phyloP scores from a whole-genome alignment of 2,329 filamentous ascomycete species.

The Colletotrichum costaricense region DNA sequence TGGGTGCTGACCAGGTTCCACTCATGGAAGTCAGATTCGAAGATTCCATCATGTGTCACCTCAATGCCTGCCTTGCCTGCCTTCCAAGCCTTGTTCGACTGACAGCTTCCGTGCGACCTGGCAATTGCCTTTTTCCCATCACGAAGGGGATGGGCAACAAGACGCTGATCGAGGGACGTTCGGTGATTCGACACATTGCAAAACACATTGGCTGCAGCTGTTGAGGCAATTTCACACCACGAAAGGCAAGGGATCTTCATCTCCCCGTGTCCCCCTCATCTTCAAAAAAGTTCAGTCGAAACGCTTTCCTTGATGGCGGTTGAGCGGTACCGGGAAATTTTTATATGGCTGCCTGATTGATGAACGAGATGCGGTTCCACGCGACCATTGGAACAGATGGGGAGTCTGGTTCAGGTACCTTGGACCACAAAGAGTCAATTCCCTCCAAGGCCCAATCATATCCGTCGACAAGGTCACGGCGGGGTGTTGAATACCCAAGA shows the following conservation, averaged over 20 bases:
- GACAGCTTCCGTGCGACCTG: not conserved
- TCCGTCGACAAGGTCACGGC: not conserved
- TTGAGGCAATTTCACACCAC: not conserved
- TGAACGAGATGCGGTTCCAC: constrained; percentile 15
- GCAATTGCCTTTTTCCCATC: not conserved
- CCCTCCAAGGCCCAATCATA: not conserved
- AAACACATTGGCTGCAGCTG: not conserved
- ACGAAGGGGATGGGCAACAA: not conserved
- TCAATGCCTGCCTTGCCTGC: not conserved
- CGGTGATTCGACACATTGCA: not conserved
- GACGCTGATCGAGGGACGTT: not conserved
- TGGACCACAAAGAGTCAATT: constrained; percentile 1
- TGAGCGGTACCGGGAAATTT: not conserved
- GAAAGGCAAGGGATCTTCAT: not conserved
- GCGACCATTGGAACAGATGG: not conserved
- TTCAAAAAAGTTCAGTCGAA: too few relatives aligned
- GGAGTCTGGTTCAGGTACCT: not conserved
- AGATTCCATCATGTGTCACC: constrained; percentile 3
- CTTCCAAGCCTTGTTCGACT: too few relatives aligned
- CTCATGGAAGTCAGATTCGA: constrained; percentile 23
- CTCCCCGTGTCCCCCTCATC: not conserved
- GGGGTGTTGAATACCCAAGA: not conserved
- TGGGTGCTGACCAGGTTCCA: constrained; percentile 27
- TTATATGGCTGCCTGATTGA: constrained; percentile 30
- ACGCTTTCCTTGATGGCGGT: not conserved